A percentile compares a stretch with the other conserved stretches of the same genome.
Evolutionary conservation across 768 basidiomycete genomes (phyloP).

Genomic region (Termitomyces sp.): DNA sequence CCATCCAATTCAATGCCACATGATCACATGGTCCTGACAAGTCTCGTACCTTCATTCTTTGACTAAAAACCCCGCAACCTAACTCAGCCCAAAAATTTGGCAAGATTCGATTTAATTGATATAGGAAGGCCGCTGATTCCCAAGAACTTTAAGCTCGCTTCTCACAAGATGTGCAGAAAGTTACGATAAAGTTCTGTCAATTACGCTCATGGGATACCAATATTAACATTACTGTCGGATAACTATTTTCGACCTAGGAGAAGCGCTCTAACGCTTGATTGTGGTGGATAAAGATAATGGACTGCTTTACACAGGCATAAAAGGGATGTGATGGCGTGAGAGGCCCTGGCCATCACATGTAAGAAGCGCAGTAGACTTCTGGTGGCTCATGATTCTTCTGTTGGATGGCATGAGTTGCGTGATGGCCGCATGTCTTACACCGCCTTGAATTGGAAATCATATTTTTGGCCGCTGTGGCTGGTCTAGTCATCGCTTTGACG

Average conservation of each 20-base stretch:
- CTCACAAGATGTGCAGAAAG: conserved; percentile 2
- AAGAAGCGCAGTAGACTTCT: conserved; percentile 5
- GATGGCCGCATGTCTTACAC: conserved; percentile 6
- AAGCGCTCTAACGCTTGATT: not conserved
- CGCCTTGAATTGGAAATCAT: not conserved
- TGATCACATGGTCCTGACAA: conserved; percentile 9
- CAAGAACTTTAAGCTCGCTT: not conserved
- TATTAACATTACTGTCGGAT: not conserved
- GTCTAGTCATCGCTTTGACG: not conserved
- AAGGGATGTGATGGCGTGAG: not conserved
- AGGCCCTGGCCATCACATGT: not conserved
- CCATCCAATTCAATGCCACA: not conserved
- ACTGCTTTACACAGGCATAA: not conserved
- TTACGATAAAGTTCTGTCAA: conserved; percentile 4
- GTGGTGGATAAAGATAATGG: not conserved
- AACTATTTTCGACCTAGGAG: not conserved
- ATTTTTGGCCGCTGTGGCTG: not conserved
- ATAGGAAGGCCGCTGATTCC: not conserved
- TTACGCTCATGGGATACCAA: not conserved
- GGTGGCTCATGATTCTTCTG: conserved; percentile 5
- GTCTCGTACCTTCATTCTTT: conserved; percentile 5
- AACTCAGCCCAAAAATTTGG: not conserved
- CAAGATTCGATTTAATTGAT: not conserved
- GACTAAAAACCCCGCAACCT: not conserved
- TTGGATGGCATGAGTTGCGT: conserved; percentile 7